A percentile compares a stretch with the other conserved stretches of the same genome.
Conservation (phyloP, 1,284 basidiomycete species). For the Pisolithus thermaeus region DNA sequence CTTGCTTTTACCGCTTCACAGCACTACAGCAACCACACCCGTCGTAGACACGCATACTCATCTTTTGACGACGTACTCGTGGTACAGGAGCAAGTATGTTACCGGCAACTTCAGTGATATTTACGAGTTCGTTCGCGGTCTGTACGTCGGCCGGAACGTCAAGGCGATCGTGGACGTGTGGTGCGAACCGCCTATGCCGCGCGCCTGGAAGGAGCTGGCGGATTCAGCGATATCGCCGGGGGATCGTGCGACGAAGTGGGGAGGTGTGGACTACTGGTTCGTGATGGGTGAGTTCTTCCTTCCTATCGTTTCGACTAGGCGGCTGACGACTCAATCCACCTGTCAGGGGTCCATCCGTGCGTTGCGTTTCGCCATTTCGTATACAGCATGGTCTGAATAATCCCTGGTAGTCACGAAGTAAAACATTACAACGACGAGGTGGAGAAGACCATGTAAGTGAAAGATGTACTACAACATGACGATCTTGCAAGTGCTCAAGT, state of each 20-base stretch:
- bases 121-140: conserved; percentile 57
- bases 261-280: conserved; percentile 66
- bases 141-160: conserved; percentile 54
- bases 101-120: conserved; percentile 45
- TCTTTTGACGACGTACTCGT: conserved; percentile 60
- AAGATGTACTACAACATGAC: conserved; percentile 1
- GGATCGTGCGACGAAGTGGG: conserved; percentile 48
- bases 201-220: conserved; percentile 62
- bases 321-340: background rate
- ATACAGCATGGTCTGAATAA: background rate
- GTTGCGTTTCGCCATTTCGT: conserved; percentile 18
- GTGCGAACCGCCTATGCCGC: conserved; percentile 69
- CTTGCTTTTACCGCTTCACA: conserved; percentile 26
- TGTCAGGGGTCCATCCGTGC: conserved; percentile 68
- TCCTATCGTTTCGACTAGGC: conserved; percentile 2
- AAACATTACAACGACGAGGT: conserved; percentile 60
- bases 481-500: background rate
- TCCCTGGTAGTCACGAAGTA: conserved; percentile 57
- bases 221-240: conserved; percentile 58
- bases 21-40: conserved; percentile 25
- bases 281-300: conserved; percentile 54
- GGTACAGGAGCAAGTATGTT: conserved; percentile 57
- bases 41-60: conserved; percentile 81
- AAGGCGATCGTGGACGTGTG: conserved; percentile 74
- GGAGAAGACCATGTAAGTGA: conserved; percentile 60